Evolutionary conservation across 345 rosid genomes (phyloP).

Genomic region (Eucalyptus tenuipes): DNA sequence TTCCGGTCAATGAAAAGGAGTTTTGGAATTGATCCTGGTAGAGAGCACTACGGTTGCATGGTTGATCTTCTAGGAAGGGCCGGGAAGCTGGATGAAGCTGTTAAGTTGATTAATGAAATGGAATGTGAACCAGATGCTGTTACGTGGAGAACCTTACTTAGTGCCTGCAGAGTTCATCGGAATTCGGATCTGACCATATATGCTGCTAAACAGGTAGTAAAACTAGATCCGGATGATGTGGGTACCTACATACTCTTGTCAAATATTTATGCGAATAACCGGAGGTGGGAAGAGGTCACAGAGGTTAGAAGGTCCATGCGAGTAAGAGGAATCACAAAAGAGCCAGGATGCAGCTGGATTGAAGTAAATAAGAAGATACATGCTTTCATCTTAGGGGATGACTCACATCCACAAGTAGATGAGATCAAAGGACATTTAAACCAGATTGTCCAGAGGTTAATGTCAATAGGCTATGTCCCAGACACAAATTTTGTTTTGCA

Average conservation of each 20-base stretch:
- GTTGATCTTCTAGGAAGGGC: constrained; percentile 70
- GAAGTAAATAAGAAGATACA: constrained; percentile 56
- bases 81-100: constrained; percentile 52
- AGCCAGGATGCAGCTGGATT: constrained; percentile 70
- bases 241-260: constrained; percentile 58
- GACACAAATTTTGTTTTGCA: constrained; percentile 49
- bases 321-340: constrained; percentile 35
- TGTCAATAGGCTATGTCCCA: constrained; percentile 43
- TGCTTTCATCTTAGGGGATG: constrained; percentile 48
- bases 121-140: constrained; percentile 51
- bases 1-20: constrained; percentile 51
- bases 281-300: constrained; percentile 49
- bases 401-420: constrained; percentile 39
- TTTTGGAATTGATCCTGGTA: constrained; percentile 47
- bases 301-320: constrained; percentile 34
- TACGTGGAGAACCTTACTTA: constrained; percentile 54
- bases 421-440: constrained; percentile 26
- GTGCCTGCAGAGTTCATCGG: constrained; percentile 52
- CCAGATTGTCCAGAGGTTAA: constrained; percentile 19
- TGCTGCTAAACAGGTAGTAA: constrained; percentile 45
- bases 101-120: constrained; percentile 46
- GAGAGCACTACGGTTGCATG: constrained; percentile 67
- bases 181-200: constrained; percentile 35
- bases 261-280: constrained; percentile 57
- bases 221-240: constrained; percentile 43